Evolutionary conservation across 106 monocot genomes (phyloP), one percentile per base, ranked within the genome.

Genomic region (Allium sativum): DNA sequence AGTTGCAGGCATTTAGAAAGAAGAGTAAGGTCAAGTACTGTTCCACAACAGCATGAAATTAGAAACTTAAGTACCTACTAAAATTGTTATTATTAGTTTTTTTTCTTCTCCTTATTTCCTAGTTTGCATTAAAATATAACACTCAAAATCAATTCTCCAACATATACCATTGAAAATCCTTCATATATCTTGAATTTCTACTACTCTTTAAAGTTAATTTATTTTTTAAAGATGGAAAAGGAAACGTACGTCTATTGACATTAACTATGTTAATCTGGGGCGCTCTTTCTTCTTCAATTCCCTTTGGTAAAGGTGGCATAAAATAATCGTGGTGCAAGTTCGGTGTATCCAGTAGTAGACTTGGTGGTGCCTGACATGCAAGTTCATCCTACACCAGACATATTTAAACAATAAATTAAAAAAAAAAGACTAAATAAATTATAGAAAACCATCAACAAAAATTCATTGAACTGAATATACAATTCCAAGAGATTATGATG

Each of bases 171-270:
- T 2, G 5, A 31, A 31, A 31, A 31, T 31, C 31, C 31, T 31
- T 31, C 31, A 3, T 31, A 31, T 3, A 31, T 31, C 1, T 0
- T 31, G 31, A 31, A 31, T 31, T 31, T 31, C 31, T 31, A 31
- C 31, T 1, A 31, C 31, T 31, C 31, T 31, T 31, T 31, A 3
- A 2, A 31, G 31, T 31, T 31, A 31, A 31, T 3, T 31, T 5
- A 31, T 31, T 31, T 31, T 31, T 31, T 31, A 31, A 31, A 55
- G 9, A 16, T 2, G 5, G 9, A 11, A 5, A 45, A 46, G 19
- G 45, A 43, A 19, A 45, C 90, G 79, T 66, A 96, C 95, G 95
- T 82, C 95, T 81, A 73, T 96, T 96, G 17, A 77, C 87, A 2
- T 51, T 61, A 3, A 81, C 79, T 14, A 65, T 64, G 15, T 50